These are phyloP conservation scores for Hypoxylon sp. DNA, from an alignment of 2,329 filamentous ascomycete species.

Conservation along the genomic window DNA sequence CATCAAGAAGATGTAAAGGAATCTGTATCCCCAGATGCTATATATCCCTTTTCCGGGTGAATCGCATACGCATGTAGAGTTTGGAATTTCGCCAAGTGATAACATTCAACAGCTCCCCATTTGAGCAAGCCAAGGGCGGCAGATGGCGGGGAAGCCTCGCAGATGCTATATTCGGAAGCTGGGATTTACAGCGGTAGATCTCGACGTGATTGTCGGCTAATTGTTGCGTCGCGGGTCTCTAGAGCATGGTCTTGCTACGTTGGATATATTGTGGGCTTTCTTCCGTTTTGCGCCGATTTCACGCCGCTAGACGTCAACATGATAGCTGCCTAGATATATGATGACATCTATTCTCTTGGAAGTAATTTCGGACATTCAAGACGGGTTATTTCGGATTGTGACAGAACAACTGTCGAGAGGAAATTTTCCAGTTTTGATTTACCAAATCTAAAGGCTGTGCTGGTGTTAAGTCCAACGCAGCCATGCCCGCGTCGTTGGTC, in stretches of 20 bases:
- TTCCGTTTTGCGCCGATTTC: not conserved
- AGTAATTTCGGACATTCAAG: not conserved
- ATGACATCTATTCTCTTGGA: not conserved
- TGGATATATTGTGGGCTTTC: conserved; percentile 4
- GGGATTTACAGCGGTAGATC: conserved; percentile 31
- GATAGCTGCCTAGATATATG: not conserved
- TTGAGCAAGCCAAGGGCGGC: conserved; percentile 39
- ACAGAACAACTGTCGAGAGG: no score
- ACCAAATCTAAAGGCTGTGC: no score
- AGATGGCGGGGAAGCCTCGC: conserved; percentile 27
- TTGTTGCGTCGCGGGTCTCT: conserved; percentile 17
- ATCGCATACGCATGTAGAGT: not conserved
- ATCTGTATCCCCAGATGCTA: not conserved
- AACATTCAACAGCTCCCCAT: conserved; percentile 30
- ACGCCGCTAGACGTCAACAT: not conserved
- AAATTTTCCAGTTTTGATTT: no score
- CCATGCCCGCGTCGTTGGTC: no score
- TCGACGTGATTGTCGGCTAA: conserved; percentile 32
- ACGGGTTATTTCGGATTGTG: not conserved
- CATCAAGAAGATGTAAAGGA: not conserved
- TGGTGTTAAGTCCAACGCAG: no score
- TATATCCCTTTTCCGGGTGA: not conserved
- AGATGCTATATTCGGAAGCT: conserved; percentile 34
- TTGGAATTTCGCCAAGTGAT: conserved; percentile 35
- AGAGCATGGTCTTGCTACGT: conserved; percentile 5